Evolutionary conservation across 305 asterid species (phyloP), one percentile per base, ranked within the genome.

Genomic region (Rubia tinctorum): DNA sequence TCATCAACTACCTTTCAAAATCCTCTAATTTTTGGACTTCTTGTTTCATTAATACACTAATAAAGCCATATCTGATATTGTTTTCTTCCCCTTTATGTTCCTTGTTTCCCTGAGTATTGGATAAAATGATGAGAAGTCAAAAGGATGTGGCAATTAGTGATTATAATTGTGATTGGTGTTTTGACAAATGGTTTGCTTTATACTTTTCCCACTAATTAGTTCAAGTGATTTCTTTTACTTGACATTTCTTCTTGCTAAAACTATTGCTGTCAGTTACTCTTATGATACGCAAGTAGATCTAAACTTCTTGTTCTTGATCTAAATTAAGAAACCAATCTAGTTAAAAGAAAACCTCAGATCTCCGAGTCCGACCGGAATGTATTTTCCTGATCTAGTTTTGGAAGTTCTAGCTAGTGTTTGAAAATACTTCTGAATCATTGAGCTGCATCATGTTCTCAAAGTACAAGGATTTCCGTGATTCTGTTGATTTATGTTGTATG

Each of bases 401-500:
- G 39, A 56, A 44, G 43, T 25, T 27, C 37, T 43, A 6, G 2
- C 22, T 14, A n/a, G 63, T 68, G 3, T 22, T 65, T 4, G 4
- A 25, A 3, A 18, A 25, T 4, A 49, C 30, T 12, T 10, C 9
- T 25, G 43, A 43, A 65, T 51, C 14, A 20, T 73, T 11, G 18
- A 25, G 34, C 59, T 59, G 39, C 42, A 59, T 12, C 27, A 20
- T 8, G 7, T 42, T 1, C 62, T 12, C 18, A 15, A 51, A 58
- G 14, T 67, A 15, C 37, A 68, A 27, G 18, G 40, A 37, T 37
- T 37, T 37, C 40, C 40, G 40, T 37, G 40, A 37, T 37, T 40
- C 5, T 39, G 58, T 20, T 37, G 30, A 25, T 58, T 66, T 67
- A 74, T 78, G 72, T 82, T 77, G 83, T 82, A 68, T 75, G 61